phyloP scores from a whole-genome alignment of 768 basidiomycete species.

The Leccinum variicolor region DNA sequence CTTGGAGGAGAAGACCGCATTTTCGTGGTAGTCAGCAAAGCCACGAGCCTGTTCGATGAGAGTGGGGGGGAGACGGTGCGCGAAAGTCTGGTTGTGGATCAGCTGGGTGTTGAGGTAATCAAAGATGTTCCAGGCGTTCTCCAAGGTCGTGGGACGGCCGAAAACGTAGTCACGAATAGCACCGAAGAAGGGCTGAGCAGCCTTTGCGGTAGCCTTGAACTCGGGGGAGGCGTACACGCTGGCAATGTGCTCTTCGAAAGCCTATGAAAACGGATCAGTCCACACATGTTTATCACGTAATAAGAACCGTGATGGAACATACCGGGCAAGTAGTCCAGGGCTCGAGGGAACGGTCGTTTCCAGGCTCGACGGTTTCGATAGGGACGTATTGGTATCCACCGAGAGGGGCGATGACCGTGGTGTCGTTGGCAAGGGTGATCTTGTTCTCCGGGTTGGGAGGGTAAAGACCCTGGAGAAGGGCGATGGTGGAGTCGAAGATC shows the following conservation, averaged over 20 bases:
- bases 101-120: conserved; percentile 77
- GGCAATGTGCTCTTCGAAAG: conserved; percentile 62
- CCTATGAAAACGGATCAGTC: conserved; percentile 35
- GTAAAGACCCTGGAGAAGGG: conserved; percentile 82
- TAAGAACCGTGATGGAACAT: conserved; percentile 12
- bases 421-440: conserved; percentile 76
- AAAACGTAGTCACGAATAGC: conserved; percentile 68
- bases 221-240: conserved; percentile 57
- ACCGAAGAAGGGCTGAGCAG: conserved; percentile 64
- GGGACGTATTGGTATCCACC: conserved; percentile 87
- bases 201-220: conserved; percentile 59
- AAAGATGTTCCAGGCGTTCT: conserved; percentile 77
- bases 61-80: conserved; percentile 75
- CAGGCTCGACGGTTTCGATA: conserved; percentile 84
- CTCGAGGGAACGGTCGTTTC: conserved; percentile 79
- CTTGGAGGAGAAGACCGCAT: conserved; percentile 64
- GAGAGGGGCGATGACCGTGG: conserved; percentile 66
- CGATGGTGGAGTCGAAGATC: conserved; percentile 83
- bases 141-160: conserved; percentile 60
- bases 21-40: conserved; percentile 79
- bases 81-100: conserved; percentile 79
- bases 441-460: conserved; percentile 74
- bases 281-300: background rate
- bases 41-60: conserved; percentile 70
- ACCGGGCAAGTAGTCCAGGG: conserved; percentile 70